These are phyloP conservation scores for Paracorniculantispora psalliotae DNA, from an alignment of 2,329 filamentous ascomycete species.

Conservation along the genomic window DNA sequence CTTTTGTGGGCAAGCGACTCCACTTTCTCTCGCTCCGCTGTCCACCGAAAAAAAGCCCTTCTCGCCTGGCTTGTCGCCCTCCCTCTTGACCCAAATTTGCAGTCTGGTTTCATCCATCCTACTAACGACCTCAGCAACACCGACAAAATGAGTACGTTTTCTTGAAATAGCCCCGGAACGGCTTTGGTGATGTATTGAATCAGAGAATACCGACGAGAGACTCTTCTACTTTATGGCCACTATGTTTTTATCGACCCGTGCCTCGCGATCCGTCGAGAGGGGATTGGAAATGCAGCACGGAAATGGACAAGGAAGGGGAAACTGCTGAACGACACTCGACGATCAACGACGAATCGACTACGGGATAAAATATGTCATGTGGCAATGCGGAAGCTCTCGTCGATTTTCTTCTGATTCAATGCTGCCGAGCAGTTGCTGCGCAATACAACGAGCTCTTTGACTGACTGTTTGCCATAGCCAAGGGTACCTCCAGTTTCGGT, in stretches of 20 bases:
- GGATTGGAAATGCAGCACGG: too few relatives aligned
- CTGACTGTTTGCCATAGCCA: conserved; percentile 37
- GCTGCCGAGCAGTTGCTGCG: background rate
- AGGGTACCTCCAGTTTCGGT: conserved; percentile 55
- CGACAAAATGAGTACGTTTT: conserved; percentile 55
- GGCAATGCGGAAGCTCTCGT: background rate
- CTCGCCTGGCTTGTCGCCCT: conserved; percentile 8
- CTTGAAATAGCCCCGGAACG: conserved; percentile 3
- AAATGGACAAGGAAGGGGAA: background rate
- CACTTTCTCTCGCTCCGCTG: background rate
- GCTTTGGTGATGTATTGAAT: background rate
- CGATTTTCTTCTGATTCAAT: background rate
- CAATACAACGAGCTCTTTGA: background rate
- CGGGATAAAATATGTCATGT: background rate
- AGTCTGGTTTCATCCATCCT: conserved; percentile 25
- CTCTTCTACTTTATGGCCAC: background rate
- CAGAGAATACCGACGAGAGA: conserved; percentile 3
- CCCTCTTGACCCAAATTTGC: conserved; percentile 11
- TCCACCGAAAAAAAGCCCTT: conserved; percentile 33
- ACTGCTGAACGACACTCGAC: background rate
- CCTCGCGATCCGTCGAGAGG: background rate
- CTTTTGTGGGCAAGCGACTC: conserved; percentile 2
- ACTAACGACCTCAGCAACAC: conserved; percentile 36
- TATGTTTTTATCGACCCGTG: background rate
- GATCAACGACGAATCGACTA: background rate